A percentile compares a stretch with the other conserved stretches of the same genome.
These are phyloP conservation scores for Rhododendron simsii DNA, from an alignment of 148 eudicot genomes.

Conservation along the genomic window DNA sequence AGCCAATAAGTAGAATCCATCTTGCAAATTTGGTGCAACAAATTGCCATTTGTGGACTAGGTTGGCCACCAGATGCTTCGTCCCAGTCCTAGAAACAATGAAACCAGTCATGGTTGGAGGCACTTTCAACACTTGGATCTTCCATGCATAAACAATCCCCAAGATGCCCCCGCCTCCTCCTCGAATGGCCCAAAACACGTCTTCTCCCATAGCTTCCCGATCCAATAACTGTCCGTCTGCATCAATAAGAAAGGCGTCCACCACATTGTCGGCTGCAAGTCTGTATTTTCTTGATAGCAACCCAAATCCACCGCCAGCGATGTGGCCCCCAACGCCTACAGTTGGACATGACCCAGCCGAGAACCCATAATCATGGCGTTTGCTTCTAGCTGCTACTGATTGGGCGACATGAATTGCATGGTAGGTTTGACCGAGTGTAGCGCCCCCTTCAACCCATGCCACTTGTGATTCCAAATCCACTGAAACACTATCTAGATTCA, in stretches of 20 bases:
- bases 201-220: conserved; percentile 53
- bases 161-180: conserved; percentile 61
- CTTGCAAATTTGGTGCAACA: conserved; percentile 36
- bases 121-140: conserved; percentile 30
- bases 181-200: conserved; percentile 62
- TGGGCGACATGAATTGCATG: conserved; percentile 26
- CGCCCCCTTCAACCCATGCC: conserved; percentile 75
- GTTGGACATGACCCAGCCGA: conserved; percentile 57
- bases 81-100: conserved; percentile 31
- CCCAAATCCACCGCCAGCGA: conserved; percentile 67
- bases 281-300: conserved; percentile 53
- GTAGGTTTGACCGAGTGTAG: conserved; percentile 60
- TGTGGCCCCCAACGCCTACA: conserved; percentile 56
- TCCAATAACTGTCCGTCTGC: conserved; percentile 43
- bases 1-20: conserved; percentile 33
- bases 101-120: conserved; percentile 40
- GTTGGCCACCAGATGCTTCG: conserved; percentile 18
- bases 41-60: conserved; percentile 53
- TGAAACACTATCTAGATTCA: conserved; percentile 28
- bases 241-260: conserved; percentile 41
- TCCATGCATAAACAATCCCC: conserved; percentile 56
- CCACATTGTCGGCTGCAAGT: conserved; percentile 58
- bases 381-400: background rate
- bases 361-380: conserved; percentile 32
- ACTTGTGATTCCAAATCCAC: conserved; percentile 31